Evolutionary conservation across 257 asterid species (phyloP).

Genomic region (Thymus mandschuricus): DNA sequence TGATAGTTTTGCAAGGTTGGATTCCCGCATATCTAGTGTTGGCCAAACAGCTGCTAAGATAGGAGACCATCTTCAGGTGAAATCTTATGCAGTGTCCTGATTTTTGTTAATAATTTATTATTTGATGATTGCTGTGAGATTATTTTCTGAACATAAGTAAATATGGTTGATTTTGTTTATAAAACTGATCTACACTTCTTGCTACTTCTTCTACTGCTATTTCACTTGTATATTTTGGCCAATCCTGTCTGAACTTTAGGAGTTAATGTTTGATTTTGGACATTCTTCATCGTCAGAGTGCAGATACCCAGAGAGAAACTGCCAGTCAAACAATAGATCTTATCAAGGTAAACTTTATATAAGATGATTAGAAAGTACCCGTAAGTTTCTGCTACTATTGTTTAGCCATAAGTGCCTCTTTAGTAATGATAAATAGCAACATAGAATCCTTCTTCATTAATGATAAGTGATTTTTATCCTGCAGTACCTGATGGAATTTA

Average conservation of each 20-base stretch:
- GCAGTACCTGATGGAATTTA: slow-evolving; percentile 99
- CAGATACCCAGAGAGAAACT: slow-evolving; percentile 96
- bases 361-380: slow-evolving; percentile 4
- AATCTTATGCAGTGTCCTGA: slow-evolving; percentile 16
- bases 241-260: slow-evolving; percentile 13
- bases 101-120: slow-evolving; percentile 1
- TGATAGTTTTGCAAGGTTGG: slow-evolving; percentile 91
- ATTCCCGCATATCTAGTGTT: slow-evolving; percentile 94
- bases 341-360: slow-evolving; percentile 63
- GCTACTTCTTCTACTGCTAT: slow-evolving; percentile 3
- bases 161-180: not conserved
- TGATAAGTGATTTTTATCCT: slow-evolving; percentile 31
- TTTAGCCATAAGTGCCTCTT: slow-evolving; percentile 21
- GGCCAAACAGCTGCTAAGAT: slow-evolving; percentile 99
- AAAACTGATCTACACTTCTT: slow-evolving; percentile 16
- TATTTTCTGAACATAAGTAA: slow-evolving; percentile 1
- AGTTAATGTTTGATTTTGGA: slow-evolving; percentile 3
- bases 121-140: slow-evolving; percentile 22
- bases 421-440: slow-evolving; percentile 17
- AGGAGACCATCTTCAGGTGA: slow-evolving; percentile 98
- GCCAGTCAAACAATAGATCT: slow-evolving; percentile 98
- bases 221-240: slow-evolving; percentile 22
- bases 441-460: slow-evolving; percentile 18
- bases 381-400: slow-evolving; percentile 3
- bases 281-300: slow-evolving; percentile 64